Conservation (phyloP, 2,329 filamentous ascomycete genomes). For the Neofusicoccum sp. region DNA sequence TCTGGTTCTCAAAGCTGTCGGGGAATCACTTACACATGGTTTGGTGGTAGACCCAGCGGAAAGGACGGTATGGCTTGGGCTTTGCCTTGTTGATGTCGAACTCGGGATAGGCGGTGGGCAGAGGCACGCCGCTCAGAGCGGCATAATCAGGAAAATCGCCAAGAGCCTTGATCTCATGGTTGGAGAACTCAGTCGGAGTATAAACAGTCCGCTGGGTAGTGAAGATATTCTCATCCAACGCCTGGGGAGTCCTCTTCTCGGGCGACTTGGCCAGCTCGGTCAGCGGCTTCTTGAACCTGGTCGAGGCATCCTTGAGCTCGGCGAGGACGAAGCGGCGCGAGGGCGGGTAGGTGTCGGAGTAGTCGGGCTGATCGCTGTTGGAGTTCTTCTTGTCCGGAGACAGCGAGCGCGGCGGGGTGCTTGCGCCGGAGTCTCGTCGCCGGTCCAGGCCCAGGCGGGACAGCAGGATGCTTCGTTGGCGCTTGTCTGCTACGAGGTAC, state of each 20-base stretch:
- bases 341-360: conserved; percentile 56
- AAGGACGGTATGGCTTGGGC: conserved; percentile 77
- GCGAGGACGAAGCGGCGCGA: conserved; percentile 52
- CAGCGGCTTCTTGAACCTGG: conserved; percentile 31
- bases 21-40: conserved; percentile 71
- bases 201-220: conserved; percentile 43
- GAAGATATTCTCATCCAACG: conserved; percentile 31
- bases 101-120: conserved; percentile 63
- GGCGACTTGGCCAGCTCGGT: conserved; percentile 29
- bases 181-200: conserved; percentile 70
- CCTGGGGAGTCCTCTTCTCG: conserved; percentile 24
- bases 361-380: conserved; percentile 37
- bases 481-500: conserved; percentile 35
- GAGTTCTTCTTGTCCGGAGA: conserved; percentile 51
- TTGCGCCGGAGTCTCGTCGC: conserved; percentile 50
- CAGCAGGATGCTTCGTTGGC: conserved; percentile 45
- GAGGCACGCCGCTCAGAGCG: conserved; percentile 70
- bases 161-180: conserved; percentile 68
- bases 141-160: conserved; percentile 83
- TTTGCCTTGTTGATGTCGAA: conserved; percentile 71
- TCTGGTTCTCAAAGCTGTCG: too few species aligned
- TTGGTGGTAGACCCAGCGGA: conserved; percentile 84
- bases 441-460: conserved; percentile 40
- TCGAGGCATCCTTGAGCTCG: conserved; percentile 32
- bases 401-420: conserved; percentile 57